Base-by-base conservation (phyloP, 495 filamentous ascomycete genomes). In the Melanomma pulvis-pyrius region DNA sequence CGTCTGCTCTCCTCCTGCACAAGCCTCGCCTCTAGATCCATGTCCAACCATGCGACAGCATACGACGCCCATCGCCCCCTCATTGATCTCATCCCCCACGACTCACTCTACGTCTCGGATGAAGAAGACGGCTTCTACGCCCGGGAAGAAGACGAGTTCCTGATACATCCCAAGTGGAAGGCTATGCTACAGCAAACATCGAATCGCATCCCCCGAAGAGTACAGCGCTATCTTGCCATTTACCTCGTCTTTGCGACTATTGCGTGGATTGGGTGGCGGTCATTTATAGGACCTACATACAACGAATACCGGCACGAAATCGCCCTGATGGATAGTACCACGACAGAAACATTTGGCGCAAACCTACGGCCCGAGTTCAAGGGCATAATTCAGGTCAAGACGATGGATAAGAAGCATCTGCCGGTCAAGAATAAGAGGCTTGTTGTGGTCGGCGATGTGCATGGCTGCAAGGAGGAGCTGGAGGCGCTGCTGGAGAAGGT, bases 381-480 rank as follows among this genome's bases (percentile, higher is more conserved):
- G 53, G 77, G 80, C 56, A 72, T 87, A 67, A 75, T 80, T n/a
- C 80, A 81, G 29, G 71, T 83, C 21, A 74, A 77, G 65, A 76
- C 64, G 1, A 56, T 85, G 65, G 77, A 85, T 36, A 46, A 47
- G 26, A 56, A 57, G 22, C 39, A 56, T 39, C 28, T 72, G n/a
- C 70, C 70, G 58, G 64, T 74, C 11, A 59, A 63, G 3, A 60
- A 80, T 2, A 69, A 71, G 30, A 56, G 75, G 59, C 79, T 98
- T 24, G 77, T 98, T 9, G 73, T 97, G 51, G 80, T 98, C 32
- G 93, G 93, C 12, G 93, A 98, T 79, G 90, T 97, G 4, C 93
- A 98, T 81, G 93, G 93, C 7, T 92, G 92, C 73, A 83, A 84
- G 51, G 65, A 81, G 24, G 83, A 90, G 59, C 80, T 97, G 68